Conservation (phyloP, 1,139 yeast species). For the Yamadazyma membranifaciens region DNA sequence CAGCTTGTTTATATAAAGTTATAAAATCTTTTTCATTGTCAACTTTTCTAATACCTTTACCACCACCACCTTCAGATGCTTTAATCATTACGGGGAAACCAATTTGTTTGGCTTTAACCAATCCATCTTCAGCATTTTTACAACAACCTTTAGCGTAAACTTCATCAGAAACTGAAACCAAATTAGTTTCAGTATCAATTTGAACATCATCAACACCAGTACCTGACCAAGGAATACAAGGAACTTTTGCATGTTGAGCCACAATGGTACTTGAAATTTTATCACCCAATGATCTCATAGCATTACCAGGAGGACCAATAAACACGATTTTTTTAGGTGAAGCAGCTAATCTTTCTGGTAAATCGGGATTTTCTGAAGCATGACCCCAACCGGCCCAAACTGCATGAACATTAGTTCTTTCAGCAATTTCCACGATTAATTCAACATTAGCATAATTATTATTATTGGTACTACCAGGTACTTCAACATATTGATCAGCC, state of each 20-base stretch:
- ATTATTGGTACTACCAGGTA: constrained; percentile 98
- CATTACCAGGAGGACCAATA: constrained; percentile 96
- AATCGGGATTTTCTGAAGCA: constrained; percentile 93
- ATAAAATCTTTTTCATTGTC: constrained; percentile 72
- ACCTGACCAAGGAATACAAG: constrained; percentile 99
- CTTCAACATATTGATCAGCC: constrained; percentile 98
- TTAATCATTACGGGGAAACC: constrained; percentile 97
- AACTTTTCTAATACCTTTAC: constrained; percentile 95
- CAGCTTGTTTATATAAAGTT: constrained; percentile 79
- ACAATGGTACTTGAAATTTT: constrained; percentile 96
- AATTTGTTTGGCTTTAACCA: constrained; percentile 74
- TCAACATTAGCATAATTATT: constrained; percentile 98
- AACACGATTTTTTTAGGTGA: constrained; percentile 86
- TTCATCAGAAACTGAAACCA: constrained; percentile 85
- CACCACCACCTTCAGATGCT: constrained; percentile 99
- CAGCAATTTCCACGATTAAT: constrained; percentile 93
- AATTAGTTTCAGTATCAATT: constrained; percentile 63
- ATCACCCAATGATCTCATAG: constrained; percentile 99
- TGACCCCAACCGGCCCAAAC: constrained; percentile 99
- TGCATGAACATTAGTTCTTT: constrained; percentile 93
- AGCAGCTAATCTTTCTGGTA: constrained; percentile 91
- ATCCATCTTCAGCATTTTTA: constrained; percentile 81
- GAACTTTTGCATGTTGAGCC: constrained; percentile 96
- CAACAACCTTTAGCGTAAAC: constrained; percentile 89
- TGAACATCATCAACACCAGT: constrained; percentile 86